Evolutionary conservation across 257 asterid species (phyloP).

Genomic region (Prunella vulgaris): DNA sequence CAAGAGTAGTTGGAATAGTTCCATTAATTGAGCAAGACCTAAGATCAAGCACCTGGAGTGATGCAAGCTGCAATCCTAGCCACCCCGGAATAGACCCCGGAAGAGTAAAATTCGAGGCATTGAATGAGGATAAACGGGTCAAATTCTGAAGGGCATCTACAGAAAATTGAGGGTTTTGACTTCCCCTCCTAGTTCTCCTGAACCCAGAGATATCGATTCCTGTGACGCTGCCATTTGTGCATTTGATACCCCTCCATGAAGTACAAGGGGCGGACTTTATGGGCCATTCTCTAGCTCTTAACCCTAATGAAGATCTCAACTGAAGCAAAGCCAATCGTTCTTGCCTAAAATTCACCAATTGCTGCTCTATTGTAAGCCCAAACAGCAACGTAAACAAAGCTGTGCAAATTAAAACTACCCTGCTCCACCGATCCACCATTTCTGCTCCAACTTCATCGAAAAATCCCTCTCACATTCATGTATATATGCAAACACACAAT

Average conservation of each 20-base stretch:
- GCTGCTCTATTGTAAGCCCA: conserved; percentile 51
- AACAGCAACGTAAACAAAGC: conserved; percentile 42
- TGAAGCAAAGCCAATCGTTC: conserved; percentile 68
- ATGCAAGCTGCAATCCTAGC: conserved; percentile 54
- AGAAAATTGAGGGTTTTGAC: conserved; percentile 68
- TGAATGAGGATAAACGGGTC: conserved; percentile 55
- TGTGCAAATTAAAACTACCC: conserved; percentile 30
- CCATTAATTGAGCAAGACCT: conserved; percentile 66
- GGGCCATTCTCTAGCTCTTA: conserved; percentile 88
- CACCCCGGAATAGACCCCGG: conserved; percentile 74
- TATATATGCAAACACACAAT: conserved; percentile 16
- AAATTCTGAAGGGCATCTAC: conserved; percentile 74
- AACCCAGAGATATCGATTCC: conserved; percentile 81
- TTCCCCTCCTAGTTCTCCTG: conserved; percentile 68
- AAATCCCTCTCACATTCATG: conserved; percentile 35
- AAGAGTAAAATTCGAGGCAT: conserved; percentile 69
- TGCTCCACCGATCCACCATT: conserved; percentile 61
- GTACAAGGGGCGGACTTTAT: conserved; percentile 73
- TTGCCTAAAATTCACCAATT: conserved; percentile 35
- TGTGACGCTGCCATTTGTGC: conserved; percentile 60
- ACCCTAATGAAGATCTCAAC: conserved; percentile 93
- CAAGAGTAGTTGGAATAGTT: conserved; percentile 53
- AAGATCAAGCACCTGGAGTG: conserved; percentile 85
- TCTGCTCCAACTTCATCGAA: conserved; percentile 61
- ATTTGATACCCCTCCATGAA: conserved; percentile 64